Percentiles rank a stretch among this genome's conserved stretches.
phyloP scores from a whole-genome alignment of 2,329 filamentous ascomycete genomes.

The Xylaria polymorpha region DNA sequence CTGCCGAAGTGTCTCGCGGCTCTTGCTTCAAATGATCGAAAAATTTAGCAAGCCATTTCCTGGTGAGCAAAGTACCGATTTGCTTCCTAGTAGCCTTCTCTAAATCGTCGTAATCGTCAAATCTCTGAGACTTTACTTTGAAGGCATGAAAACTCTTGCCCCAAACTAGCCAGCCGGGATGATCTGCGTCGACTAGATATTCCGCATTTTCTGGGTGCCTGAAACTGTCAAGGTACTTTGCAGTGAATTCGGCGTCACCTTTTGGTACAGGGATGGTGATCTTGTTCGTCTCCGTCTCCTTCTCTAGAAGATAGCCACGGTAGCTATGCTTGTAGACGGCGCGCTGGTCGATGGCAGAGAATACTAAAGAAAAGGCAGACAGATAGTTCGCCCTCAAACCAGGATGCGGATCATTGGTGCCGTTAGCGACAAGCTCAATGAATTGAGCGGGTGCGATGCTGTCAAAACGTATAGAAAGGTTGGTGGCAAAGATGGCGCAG shows the following conservation, averaged over 20 bases:
- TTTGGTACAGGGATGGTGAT: constrained; percentile 77
- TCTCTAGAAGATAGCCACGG: constrained; percentile 84
- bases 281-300: constrained; percentile 81
- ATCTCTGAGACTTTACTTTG: constrained; percentile 76
- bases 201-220: constrained; percentile 77
- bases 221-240: constrained; percentile 81
- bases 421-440: constrained; percentile 82
- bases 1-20: constrained; percentile 81
- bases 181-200: constrained; percentile 91
- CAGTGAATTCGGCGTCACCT: constrained; percentile 83
- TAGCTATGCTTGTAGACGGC: constrained; percentile 89
- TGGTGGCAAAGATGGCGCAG: constrained; percentile 90
- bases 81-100: constrained; percentile 79
- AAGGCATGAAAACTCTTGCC: constrained; percentile 86
- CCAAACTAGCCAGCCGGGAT: constrained; percentile 97
- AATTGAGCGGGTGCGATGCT: constrained; percentile 84
- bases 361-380: constrained; percentile 78
- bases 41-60: constrained; percentile 86
- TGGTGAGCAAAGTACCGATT: constrained; percentile 83
- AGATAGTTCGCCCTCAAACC: constrained; percentile 84
- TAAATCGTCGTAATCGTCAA: constrained; percentile 78
- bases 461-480: constrained; percentile 91
- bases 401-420: constrained; percentile 91
- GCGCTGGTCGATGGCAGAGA: constrained; percentile 87
- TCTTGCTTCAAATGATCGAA: constrained; percentile 98